Evolutionary conservation across 441 rosid species (phyloP), one percentile per base, ranked within the genome.

Genomic region (Bruguiera hainesii): DNA sequence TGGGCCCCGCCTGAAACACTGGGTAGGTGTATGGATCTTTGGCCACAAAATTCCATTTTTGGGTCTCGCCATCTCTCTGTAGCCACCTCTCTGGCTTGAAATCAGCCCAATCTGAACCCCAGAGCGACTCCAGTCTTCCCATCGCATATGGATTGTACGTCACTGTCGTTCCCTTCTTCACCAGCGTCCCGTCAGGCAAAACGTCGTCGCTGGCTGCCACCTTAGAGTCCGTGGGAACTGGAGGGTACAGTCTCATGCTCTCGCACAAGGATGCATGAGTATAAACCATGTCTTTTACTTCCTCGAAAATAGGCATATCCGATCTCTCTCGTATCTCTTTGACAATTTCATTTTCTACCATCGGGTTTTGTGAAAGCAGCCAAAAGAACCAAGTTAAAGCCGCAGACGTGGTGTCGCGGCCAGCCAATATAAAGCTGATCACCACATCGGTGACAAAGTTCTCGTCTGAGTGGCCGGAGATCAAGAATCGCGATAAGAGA

Each of bases 311-410:
- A 0, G 77, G 39, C 7, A 8, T n/a, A 11, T 76, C 76, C 6
- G 84, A 75, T 59, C 82, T 69, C 52, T 42, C 83, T n/a, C 69
- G 25, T 23, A 85, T 80, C 67, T 90, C 97, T 13, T 69, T 58
- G 2, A 80, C 63, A 35, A 88, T 81, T 58, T 83, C 65, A 0
- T 42, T 15, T 56, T 85, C 91, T 0, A 76, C 85, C 7, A 73
- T 57, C 0, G 87, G 87, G 71, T 85, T 74, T 29, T 58, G 23
- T 1, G 77, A 75, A 31, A 90, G 53, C 21, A 88, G 51, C 93
- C 87, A 87, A 67, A 89, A 87, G 83, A 84, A 89, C 96, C 97
- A 90, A 16, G 87, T 87, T 56, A 90, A 71, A 55, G 91, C 93
- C 3, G 92, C 85, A 3, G 97, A 90, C 0, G 92, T 88, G 0